A percentile compares a stretch with the other conserved stretches of the same genome.
These are phyloP conservation scores for Hypoxylon rickii DNA, from an alignment of 495 filamentous ascomycete genomes.

Conservation along the genomic window DNA sequence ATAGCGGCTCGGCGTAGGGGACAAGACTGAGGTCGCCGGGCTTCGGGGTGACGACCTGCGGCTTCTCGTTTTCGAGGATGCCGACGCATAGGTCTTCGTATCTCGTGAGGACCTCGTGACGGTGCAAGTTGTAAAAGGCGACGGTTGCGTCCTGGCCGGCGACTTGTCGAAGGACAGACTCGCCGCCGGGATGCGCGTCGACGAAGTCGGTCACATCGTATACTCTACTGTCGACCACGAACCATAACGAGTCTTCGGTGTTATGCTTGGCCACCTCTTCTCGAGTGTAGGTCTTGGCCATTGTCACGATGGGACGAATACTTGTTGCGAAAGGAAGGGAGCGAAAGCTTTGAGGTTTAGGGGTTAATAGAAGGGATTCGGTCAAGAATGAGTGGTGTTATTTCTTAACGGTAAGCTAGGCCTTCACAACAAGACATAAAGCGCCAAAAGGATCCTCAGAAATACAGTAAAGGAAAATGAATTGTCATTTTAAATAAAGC, in stretches of 20 bases:
- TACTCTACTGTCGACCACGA: slow-evolving; percentile 86
- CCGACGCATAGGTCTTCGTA: slow-evolving; percentile 77
- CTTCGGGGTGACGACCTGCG: slow-evolving; percentile 72
- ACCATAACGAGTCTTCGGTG: slow-evolving; percentile 75
- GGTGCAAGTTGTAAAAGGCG: slow-evolving; percentile 92
- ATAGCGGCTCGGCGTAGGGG: slow-evolving; percentile 81
- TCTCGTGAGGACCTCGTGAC: slow-evolving; percentile 83
- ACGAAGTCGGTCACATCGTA: slow-evolving; percentile 94
- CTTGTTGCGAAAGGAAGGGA: too few relatives aligned
- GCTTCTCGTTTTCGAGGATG: slow-evolving; percentile 71
- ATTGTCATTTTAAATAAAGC: slow-evolving; percentile 1
- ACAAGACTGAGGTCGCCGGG: slow-evolving; percentile 73
- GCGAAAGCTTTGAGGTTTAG: too few relatives aligned
- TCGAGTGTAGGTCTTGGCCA: slow-evolving; percentile 65
- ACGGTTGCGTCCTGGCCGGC: slow-evolving; percentile 84
- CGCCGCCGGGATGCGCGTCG: slow-evolving; percentile 87
- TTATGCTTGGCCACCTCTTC: slow-evolving; percentile 81
- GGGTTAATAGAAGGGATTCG: too few relatives aligned
- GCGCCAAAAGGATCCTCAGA: background rate
- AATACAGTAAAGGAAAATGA: slow-evolving; percentile 3
- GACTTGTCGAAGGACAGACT: slow-evolving; percentile 80
- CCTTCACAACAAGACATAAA: background rate
- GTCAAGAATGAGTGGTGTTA: too few relatives aligned
- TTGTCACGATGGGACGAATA: slow-evolving; percentile 6
- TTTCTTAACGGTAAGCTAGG: too few relatives aligned